phyloP scores from a whole-genome alignment of 139 green algal genomes.

The Microglena sp. region DNA sequence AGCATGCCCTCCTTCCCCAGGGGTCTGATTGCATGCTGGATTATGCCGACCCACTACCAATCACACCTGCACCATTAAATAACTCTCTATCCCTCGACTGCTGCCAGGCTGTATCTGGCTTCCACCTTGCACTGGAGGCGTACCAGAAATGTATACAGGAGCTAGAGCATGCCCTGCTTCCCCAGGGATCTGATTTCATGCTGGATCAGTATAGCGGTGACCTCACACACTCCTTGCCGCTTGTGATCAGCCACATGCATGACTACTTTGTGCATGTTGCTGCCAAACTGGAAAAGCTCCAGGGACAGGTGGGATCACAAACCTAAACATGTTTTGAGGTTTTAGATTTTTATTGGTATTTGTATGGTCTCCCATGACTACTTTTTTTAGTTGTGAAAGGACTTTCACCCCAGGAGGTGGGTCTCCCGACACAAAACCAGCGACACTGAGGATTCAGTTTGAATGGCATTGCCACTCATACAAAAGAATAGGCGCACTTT shows the following conservation, averaged over 20 bases:
- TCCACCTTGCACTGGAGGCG: constrained; percentile 18
- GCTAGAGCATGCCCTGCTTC: constrained; percentile 24
- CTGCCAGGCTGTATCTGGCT: constrained; percentile 5
- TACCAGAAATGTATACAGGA: constrained; percentile 16
- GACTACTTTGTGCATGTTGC: constrained; percentile 42
- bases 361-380: no score
- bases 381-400: no score
- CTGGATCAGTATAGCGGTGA: not conserved
- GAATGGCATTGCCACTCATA: no score
- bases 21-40: not conserved
- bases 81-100: no score
- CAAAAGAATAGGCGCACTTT: no score
- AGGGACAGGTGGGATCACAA: constrained; percentile 25
- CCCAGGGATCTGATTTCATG: not conserved
- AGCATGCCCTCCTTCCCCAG: constrained; percentile 15
- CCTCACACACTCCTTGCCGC: constrained; percentile 14
- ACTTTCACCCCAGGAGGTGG: no score
- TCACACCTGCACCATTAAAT: no score
- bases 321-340: no score
- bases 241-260: constrained; percentile 29
- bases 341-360: no score
- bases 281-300: constrained; percentile 28
- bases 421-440: no score
- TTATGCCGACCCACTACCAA: not conserved
- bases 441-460: no score